Conservation (phyloP, 768 basidiomycete genomes). For the Leccinum arenicola region DNA sequence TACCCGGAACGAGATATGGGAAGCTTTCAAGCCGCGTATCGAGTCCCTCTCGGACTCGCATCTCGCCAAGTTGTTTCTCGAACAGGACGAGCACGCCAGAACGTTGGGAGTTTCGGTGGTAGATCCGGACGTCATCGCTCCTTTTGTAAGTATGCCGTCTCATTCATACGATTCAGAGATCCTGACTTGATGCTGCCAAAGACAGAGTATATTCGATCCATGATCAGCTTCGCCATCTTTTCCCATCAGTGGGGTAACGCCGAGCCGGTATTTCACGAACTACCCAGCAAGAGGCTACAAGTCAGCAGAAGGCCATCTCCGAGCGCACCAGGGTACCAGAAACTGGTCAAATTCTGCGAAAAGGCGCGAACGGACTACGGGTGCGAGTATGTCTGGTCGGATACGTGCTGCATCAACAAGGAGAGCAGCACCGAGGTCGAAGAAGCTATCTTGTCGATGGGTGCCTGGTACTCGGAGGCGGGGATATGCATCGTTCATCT, state of each 20-base stretch:
- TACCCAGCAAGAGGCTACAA: conserved; percentile 17
- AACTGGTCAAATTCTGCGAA: conserved; percentile 27
- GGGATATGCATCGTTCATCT: conserved; percentile 24
- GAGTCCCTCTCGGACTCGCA: conserved; percentile 21
- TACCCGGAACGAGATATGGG: conserved; percentile 22
- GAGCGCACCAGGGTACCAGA: conserved; percentile 23
- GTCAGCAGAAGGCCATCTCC: conserved; percentile 10
- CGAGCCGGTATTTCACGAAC: conserved; percentile 23
- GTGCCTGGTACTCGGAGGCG: conserved; percentile 25
- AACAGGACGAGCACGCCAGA: conserved; percentile 24
- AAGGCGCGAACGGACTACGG: conserved; percentile 24
- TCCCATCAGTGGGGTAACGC: conserved; percentile 28
- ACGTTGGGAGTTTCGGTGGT: conserved; percentile 19
- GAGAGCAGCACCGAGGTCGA: conserved; percentile 27
- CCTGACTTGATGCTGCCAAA: conserved; percentile 10
- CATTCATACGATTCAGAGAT: background rate
- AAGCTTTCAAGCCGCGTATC: conserved; percentile 19
- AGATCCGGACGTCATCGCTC: conserved; percentile 13
- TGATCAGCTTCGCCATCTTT: conserved; percentile 25
- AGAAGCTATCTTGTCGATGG: conserved; percentile 25
- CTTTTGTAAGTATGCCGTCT: conserved; percentile 16
- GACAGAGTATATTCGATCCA: conserved; percentile 16
- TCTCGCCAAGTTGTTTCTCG: conserved; percentile 13
- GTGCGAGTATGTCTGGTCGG: conserved; percentile 28
- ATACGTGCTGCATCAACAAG: conserved; percentile 29